Evolutionary conservation across 1,284 basidiomycete genomes (phyloP).

Genomic region (Blastosporella zonata): DNA sequence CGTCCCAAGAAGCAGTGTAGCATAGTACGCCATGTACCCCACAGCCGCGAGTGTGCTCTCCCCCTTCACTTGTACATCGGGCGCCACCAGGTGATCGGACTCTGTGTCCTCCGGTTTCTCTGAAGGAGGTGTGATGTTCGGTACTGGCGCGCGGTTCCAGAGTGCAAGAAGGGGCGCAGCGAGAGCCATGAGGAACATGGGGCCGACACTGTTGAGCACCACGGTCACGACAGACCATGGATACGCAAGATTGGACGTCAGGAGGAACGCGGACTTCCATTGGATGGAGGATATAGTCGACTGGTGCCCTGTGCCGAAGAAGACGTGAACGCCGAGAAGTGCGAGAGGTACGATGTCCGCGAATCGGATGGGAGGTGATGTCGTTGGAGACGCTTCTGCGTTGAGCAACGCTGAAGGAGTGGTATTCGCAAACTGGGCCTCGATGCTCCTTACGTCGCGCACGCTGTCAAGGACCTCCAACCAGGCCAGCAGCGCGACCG

Average conservation of each 20-base stretch:
- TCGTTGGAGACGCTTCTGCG: conserved; percentile 18
- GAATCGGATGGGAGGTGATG: conserved; percentile 49
- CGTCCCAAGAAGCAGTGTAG: conserved; percentile 64
- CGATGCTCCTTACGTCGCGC: conserved; percentile 65
- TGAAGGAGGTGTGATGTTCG: conserved; percentile 4
- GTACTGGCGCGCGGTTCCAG: conserved; percentile 83
- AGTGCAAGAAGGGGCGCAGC: conserved; percentile 73
- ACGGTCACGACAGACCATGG: conserved; percentile 81
- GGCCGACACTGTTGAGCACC: conserved; percentile 77
- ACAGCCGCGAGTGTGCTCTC: conserved; percentile 52
- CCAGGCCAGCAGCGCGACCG: conserved; percentile 67
- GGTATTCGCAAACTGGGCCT: conserved; percentile 44
- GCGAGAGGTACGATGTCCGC: conserved; percentile 70
- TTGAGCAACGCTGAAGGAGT: conserved; percentile 44
- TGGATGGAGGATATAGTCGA: conserved; percentile 87
- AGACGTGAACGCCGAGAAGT: conserved; percentile 72
- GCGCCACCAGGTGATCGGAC: conserved; percentile 11
- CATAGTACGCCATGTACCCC: conserved; percentile 71
- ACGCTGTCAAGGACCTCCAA: conserved; percentile 80
- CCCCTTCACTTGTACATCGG: conserved; percentile 30
- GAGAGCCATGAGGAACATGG: conserved; percentile 63
- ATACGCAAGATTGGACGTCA: conserved; percentile 68
- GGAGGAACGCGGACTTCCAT: conserved; percentile 91
- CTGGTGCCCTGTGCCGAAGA: conserved; percentile 93
- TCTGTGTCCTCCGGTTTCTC: conserved; percentile 6